Base-by-base conservation (phyloP, 2,329 filamentous ascomycete genomes). In the Paracamarosporium sp. region DNA sequence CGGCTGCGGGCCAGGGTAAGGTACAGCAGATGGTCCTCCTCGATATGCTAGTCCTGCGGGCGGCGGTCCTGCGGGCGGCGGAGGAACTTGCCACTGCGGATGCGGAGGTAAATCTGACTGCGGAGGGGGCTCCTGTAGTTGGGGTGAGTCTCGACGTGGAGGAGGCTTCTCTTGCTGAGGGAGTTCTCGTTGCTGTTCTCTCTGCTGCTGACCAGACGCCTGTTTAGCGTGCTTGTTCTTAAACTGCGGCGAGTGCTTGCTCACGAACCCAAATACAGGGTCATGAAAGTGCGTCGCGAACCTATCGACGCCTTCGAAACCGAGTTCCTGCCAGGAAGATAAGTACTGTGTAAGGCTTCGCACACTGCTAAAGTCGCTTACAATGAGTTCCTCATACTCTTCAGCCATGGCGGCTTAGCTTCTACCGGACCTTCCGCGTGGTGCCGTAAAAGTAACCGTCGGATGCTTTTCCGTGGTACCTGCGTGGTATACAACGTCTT, bases 241-340 rank as follows among this genome's bases (percentile, higher is more conserved):
- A 53, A 33, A 50, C 11, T 38, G 43, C 9, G 44, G 51, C 35
- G 48, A 55, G 53, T 55, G 59, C 53, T 57, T 67, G 52, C 45
- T 58, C 43, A 68, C 51, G 45, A 33, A 62, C 11, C 66, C 67
- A 52, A 65, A 67, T 6, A 68, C 59, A 20, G 57, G 63, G 36
- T 76, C 72, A 58, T 70, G 70, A 44, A 73, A 72, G 31, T 69
- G 72, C 35, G 70, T 56, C 20, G 69, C 62, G 28, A 69, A 57
- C 17, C 57, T 65, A 50, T 76, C 68, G 5, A 76, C 57, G n/a
- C 71, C 71, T 57, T 72, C 69, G 38, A 75, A 69, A 2, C 74
- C 74, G 7, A 76, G 70, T 60, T 76, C 74, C 74, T 76, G 17
- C n/a, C 7, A 31, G 15, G n/a, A 15, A 13, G 9, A n/a, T 50